phyloP scores from a whole-genome alignment of 768 basidiomycete species.

The Leccinum pellstonianum region DNA sequence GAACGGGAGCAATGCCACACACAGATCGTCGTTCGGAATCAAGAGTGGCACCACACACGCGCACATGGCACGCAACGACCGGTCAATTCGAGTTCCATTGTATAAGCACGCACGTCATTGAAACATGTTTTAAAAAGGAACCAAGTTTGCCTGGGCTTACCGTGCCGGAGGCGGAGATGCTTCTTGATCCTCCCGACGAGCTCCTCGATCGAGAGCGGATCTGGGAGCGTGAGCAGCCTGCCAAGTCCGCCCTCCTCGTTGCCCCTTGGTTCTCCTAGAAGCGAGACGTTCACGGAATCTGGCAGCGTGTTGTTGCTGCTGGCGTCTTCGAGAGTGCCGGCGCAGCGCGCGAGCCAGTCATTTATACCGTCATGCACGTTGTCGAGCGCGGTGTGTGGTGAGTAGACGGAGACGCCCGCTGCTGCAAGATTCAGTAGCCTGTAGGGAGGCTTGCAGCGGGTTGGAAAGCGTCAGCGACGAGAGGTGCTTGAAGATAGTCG shows the following conservation, averaged over 20 bases:
- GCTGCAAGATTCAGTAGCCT: conserved; percentile 64
- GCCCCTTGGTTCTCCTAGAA: conserved; percentile 42
- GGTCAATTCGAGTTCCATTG: neutral
- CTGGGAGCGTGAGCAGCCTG: conserved; percentile 59
- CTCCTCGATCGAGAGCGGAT: conserved; percentile 57
- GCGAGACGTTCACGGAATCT: conserved; percentile 25
- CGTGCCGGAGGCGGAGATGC: conserved; percentile 55
- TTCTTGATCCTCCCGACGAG: conserved; percentile 69
- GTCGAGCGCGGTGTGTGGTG: conserved; percentile 88
- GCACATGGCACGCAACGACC: neutral
- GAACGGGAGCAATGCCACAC: conserved; percentile 21
- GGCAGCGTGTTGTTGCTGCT: conserved; percentile 24
- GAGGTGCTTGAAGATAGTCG: conserved; percentile 76
- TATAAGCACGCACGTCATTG: conserved; percentile 12
- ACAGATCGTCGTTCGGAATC: conserved; percentile 19
- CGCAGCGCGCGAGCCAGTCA: conserved; percentile 76
- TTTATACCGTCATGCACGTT: conserved; percentile 83
- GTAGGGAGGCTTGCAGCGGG: conserved; percentile 73
- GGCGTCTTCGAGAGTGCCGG: conserved; percentile 36
- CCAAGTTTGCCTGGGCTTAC: conserved; percentile 39
- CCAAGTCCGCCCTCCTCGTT: conserved; percentile 59
- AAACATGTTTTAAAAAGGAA: conserved; percentile 7
- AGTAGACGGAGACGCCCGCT: conserved; percentile 81
- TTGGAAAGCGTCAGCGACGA: conserved; percentile 74
- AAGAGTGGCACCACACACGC: neutral